Percentiles rank a stretch among this genome's conserved stretches.
Evolutionary conservation across 2,329 filamentous ascomycete genomes (phyloP).

Genomic region (Atkinsonella texensis): DNA sequence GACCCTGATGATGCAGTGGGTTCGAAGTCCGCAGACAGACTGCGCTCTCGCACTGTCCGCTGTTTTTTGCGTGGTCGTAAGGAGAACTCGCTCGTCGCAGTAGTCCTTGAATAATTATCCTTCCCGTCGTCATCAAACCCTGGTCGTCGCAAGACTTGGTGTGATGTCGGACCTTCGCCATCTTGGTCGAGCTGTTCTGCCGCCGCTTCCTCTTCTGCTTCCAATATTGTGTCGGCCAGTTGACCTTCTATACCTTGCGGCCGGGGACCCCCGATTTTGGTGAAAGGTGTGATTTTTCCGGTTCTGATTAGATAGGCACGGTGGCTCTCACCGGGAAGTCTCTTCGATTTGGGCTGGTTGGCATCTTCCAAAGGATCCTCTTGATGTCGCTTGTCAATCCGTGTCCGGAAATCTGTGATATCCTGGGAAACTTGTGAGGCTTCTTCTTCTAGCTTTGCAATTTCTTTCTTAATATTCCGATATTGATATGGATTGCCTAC

Average conservation of each 20-base stretch:
- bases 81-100: slow-evolving; percentile 39
- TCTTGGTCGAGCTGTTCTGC: slow-evolving; percentile 27
- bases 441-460: slow-evolving; percentile 52
- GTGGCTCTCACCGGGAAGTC: slow-evolving; percentile 67
- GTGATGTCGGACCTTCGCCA: slow-evolving; percentile 45
- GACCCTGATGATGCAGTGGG: slow-evolving; percentile 20
- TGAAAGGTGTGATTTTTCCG: slow-evolving; percentile 95
- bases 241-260: slow-evolving; percentile 52
- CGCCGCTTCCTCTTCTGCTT: slow-evolving; percentile 63
- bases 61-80: slow-evolving; percentile 47
- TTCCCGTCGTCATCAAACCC: slow-evolving; percentile 43
- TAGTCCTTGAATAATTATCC: neutral
- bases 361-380: slow-evolving; percentile 32
- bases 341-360: slow-evolving; percentile 38
- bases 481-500: slow-evolving; percentile 37
- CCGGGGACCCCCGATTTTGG: slow-evolving; percentile 57
- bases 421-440: slow-evolving; percentile 57
- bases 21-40: slow-evolving; percentile 36
- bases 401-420: slow-evolving; percentile 64
- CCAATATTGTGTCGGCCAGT: slow-evolving; percentile 64
- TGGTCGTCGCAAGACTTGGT: slow-evolving; percentile 61
- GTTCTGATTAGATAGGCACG: slow-evolving; percentile 88
- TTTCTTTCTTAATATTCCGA: slow-evolving; percentile 49
- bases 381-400: slow-evolving; percentile 64
- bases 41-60: slow-evolving; percentile 23